Evolutionary conservation across 2,329 filamentous ascomycete genomes (phyloP), one percentile per base, ranked within the genome.

Genomic region (Paraphoma sp.): DNA sequence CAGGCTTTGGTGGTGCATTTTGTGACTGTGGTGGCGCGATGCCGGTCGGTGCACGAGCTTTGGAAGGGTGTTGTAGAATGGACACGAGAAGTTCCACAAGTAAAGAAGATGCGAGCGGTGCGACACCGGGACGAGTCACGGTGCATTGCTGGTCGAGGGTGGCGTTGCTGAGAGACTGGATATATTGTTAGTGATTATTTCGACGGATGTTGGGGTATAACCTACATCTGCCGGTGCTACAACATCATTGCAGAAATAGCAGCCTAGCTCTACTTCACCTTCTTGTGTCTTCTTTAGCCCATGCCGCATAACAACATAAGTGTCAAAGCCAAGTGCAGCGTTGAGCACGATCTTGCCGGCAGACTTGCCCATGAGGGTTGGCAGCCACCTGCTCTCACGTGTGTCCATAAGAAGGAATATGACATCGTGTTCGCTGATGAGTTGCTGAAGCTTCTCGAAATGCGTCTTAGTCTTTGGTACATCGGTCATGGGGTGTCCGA

Each of bases 181-280:
- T 14, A 14, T 4, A 2, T 7, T 2, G 12, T 16, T 11, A 2
- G 36, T 23, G 23, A 9, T 42, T 43, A 47, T 36, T 56, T 52
- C 53, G 52, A 38, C 28, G 18, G 10, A 29, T 18, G 0, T 16
- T 69, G 57, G 48, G 29, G 53, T 43, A 50, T 18, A 4, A 84
- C 89, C 87, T 81, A 96, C 93, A 80, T 98, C 92, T 60, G 89
- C 89, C 18, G 95, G 95, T 6, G 94, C 92, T 48, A 98, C 94
- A 28, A 99, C 94, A 74, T 99, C 95, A 70, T 96, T 98, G 79
- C 95, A 99, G 78, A 98, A 99, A 76, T 99, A 99, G 78, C 95
- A 99, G 9, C 95, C 95, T 28, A 98, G 82, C 28, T 91, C 87
- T 49, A 87, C 81, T 51, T 86, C 82, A n/a, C 62, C 83, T 10